Evolutionary conservation across 441 rosid genomes (phyloP).

Genomic region (Gossypium gossypioides): DNA sequence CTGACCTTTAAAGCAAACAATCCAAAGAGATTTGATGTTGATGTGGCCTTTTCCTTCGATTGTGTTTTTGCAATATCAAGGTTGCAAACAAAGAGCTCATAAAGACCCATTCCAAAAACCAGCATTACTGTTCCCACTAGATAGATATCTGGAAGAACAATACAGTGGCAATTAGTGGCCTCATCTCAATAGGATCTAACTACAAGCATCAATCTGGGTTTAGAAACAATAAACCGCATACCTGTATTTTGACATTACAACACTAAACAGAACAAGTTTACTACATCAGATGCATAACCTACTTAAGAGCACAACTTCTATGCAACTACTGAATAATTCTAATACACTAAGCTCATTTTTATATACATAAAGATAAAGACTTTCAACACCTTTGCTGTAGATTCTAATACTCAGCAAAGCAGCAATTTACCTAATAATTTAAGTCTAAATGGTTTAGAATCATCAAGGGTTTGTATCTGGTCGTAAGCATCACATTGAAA

Average conservation of each 20-base stretch:
- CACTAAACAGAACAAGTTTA: not conserved
- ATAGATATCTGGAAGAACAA: conserved; percentile 49
- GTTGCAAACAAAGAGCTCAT: conserved; percentile 80
- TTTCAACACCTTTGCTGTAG: not conserved
- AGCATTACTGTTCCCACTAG: conserved; percentile 93
- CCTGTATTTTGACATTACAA: not conserved
- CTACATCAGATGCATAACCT: not conserved
- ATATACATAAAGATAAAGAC: not conserved
- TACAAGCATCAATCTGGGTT: not conserved
- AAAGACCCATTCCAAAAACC: conserved; percentile 91
- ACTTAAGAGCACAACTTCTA: not conserved
- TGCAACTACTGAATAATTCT: not conserved
- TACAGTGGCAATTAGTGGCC: not conserved
- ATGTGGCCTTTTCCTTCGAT: conserved; percentile 24
- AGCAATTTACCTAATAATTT: not conserved
- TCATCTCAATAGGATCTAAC: not conserved
- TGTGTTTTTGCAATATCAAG: conserved; percentile 45
- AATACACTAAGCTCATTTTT: not conserved
- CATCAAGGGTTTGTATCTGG: not conserved
- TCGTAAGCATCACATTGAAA: not conserved
- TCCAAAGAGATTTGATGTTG: conserved; percentile 69
- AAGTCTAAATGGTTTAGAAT: not conserved
- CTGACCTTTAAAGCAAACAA: conserved; percentile 68
- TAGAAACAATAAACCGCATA: not conserved
- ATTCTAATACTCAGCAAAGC: not conserved